These are phyloP conservation scores for Nephelium lappaceum DNA, from an alignment of 345 rosid genomes.

Conservation along the genomic window DNA sequence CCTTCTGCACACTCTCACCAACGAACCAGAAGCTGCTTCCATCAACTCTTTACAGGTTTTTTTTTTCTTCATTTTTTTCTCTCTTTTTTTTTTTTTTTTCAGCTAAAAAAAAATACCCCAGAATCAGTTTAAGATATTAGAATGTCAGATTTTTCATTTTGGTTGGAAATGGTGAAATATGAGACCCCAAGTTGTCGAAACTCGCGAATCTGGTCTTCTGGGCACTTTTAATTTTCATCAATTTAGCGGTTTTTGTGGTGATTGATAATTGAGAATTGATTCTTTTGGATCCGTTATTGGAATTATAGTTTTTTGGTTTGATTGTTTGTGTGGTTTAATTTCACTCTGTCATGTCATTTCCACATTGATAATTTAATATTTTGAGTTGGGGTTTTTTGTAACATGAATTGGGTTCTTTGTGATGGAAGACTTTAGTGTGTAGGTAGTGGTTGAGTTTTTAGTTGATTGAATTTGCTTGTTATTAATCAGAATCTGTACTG, in stretches of 20 bases:
- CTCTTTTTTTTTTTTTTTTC: background rate
- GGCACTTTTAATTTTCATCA: slow-evolving; percentile 1
- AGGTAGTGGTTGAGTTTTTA: background rate
- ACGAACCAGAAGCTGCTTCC: background rate
- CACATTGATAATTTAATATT: background rate
- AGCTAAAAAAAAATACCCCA: background rate
- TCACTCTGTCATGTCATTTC: background rate
- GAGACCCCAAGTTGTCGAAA: background rate
- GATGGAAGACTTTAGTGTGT: background rate
- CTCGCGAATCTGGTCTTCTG: background rate
- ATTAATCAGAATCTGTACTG: background rate
- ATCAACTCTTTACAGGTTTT: background rate
- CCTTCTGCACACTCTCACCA: background rate
- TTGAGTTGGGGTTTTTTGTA: background rate
- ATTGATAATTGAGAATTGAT: background rate
- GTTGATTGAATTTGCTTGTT: background rate
- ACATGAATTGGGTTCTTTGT: background rate
- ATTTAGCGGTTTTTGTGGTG: background rate
- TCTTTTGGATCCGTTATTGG: slow-evolving; percentile 6
- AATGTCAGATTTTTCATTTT: slow-evolving; percentile 8
- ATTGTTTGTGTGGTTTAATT: slow-evolving; percentile 1
- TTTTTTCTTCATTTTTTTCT: background rate
- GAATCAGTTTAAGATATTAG: background rate
- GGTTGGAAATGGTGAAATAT: background rate
- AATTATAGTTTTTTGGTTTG: background rate